Conservation (phyloP, 1,284 basidiomycete genomes). For the Pseudozyma hubeiensis region DNA sequence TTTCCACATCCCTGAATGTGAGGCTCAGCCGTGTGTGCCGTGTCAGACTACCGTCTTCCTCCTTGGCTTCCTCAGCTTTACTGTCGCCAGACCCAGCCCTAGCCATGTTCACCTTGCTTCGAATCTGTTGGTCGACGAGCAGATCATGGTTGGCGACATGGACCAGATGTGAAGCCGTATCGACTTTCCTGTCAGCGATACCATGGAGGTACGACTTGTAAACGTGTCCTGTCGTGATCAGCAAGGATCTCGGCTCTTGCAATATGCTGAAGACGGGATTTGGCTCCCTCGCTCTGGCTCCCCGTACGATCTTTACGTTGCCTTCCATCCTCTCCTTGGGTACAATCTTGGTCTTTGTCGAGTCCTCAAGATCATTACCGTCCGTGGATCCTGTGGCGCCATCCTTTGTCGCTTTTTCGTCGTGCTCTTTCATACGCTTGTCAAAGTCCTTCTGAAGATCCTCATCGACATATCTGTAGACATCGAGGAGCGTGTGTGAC, state of each 20-base stretch:
- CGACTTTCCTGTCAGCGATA: conserved; percentile 71
- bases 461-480: conserved; percentile 76
- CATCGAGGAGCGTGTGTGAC: conserved; percentile 84
- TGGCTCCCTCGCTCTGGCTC: conserved; percentile 51
- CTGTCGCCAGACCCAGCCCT: conserved; percentile 61
- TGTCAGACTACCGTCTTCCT: conserved; percentile 68
- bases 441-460: conserved; percentile 44
- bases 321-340: conserved; percentile 44
- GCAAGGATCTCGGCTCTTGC: conserved; percentile 64
- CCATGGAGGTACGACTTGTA: conserved; percentile 68
- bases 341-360: conserved; percentile 26
- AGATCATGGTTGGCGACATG: conserved; percentile 44
- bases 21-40: conserved; percentile 80
- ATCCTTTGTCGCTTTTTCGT: conserved; percentile 9
- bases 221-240: conserved; percentile 59
- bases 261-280: conserved; percentile 61
- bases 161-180: conserved; percentile 40
- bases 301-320: conserved; percentile 49
- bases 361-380: not conserved
- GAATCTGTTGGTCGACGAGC: conserved; percentile 35
- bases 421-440: conserved; percentile 35
- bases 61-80: conserved; percentile 69
- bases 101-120: conserved; percentile 17
- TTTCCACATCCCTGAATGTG: conserved; percentile 83
- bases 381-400: not conserved